Conservation (phyloP, 2,329 filamentous ascomycete species). For the Scedosporium minutisporum region DNA sequence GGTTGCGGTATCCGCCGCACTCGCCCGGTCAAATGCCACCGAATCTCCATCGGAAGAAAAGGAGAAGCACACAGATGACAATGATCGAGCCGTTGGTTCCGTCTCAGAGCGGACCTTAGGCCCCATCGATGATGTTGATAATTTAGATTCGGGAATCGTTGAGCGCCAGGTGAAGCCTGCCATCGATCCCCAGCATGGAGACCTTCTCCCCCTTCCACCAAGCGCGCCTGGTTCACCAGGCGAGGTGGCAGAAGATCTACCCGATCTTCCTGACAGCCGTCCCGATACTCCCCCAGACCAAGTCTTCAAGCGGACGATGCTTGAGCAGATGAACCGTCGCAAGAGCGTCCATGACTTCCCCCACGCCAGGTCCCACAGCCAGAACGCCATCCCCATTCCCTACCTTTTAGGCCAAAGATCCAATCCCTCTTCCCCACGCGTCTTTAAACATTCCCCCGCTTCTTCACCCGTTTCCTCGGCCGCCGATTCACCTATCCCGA, state of each 20-base stretch:
- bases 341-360: constrained; percentile 19
- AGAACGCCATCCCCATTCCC: constrained; percentile 48
- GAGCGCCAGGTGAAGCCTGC: constrained; percentile 51
- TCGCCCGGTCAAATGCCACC: constrained; percentile 35
- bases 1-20: constrained; percentile 28
- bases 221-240: constrained; percentile 44
- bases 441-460: constrained; percentile 28
- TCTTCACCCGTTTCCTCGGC: constrained; percentile 21
- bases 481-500: constrained; percentile 22
- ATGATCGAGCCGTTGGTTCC: constrained; percentile 4
- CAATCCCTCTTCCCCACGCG: constrained; percentile 31
- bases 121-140: constrained; percentile 17
- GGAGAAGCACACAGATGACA: constrained; percentile 21
- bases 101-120: constrained; percentile 14
- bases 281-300: constrained; percentile 36
- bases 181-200: constrained; percentile 57
- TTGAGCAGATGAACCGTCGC: constrained; percentile 28
- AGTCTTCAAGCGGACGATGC: neutral
- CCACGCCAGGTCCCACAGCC: constrained; percentile 38
- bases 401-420: constrained; percentile 41
- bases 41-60: constrained; percentile 29
- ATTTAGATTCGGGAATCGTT: constrained; percentile 46
- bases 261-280: constrained; percentile 49
- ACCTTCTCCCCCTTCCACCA: constrained; percentile 54
- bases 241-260: constrained; percentile 29